Evolutionary conservation across 495 filamentous ascomycete species (phyloP), one percentile per base, ranked within the genome.

Genomic region (Xylaria scruposa): DNA sequence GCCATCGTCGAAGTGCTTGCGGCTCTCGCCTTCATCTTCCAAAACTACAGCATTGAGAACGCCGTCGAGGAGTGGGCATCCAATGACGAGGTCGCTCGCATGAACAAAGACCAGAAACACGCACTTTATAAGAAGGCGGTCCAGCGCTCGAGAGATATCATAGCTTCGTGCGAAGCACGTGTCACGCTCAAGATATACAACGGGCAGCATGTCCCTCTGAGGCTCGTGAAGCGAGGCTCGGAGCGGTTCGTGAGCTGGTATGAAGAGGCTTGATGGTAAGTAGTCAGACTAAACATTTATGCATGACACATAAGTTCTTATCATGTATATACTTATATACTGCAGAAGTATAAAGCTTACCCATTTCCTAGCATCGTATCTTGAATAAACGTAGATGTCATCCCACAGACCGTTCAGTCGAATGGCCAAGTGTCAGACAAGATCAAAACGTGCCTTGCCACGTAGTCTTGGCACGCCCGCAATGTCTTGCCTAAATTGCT

Each of bases 1-100:
- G 92, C 93, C 17, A 91, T 94, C 80, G 93, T 94, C 72, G 91
- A 96, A 77, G 83, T 92, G 54, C 82, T 89, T 40, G 91, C 91
- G 0, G 91, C 89, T 69, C 83, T 96, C 66, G 86, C 90, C 1
- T 85, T 88, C 12, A 80, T 94, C 9, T 91, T 94, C 68, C 83
- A 86, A 66, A 80, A 85, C 42, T 91, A 90, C 78, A 89, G 85
- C 71, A 82, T 94, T 13, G 89, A 92, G 80, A 84, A 94, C 60
- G 90, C 85, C 1, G 87, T 93, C 19, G 84, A 88, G 47, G 83
- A 87, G 67, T 89, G 83, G 81, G 88, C 88, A 46, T 85, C 69
- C 54, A 89, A 92, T 69, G 88, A 87, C n/a, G 86, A 91, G 78
- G 81, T 93, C 8, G 84, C 79, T 24, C 72, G 56, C 60, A 91